These are phyloP conservation scores for Gilbertella persicaria DNA, from an alignment of 371 early-diverging fungal species.

Conservation along the genomic window DNA sequence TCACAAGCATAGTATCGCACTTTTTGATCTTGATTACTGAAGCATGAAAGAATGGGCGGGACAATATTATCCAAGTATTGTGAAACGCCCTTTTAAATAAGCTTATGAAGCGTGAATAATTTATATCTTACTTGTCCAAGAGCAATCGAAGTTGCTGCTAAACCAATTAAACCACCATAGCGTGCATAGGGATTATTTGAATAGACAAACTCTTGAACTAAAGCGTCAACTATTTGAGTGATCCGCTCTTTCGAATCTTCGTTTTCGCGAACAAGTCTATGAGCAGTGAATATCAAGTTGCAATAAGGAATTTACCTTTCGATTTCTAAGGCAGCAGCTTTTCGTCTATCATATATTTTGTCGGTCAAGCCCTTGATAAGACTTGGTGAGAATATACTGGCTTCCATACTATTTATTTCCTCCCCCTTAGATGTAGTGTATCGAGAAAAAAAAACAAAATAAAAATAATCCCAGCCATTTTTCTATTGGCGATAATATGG, in stretches of 20 bases:
- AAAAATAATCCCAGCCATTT: too few species aligned
- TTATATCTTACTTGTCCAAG: constrained; percentile 61
- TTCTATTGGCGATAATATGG: too few species aligned
- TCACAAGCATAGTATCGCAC: constrained; percentile 96
- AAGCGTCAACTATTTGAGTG: constrained; percentile 63
- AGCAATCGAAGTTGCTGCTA: constrained; percentile 88
- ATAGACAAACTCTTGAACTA: constrained; percentile 82
- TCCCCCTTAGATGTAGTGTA: background rate
- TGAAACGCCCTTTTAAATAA: constrained; percentile 53
- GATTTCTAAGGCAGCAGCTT: constrained; percentile 85
- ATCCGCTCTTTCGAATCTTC: constrained; percentile 58
- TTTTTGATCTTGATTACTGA: constrained; percentile 82
- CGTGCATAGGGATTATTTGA: constrained; percentile 78
- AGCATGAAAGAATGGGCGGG: constrained; percentile 89
- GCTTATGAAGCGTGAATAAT: background rate
- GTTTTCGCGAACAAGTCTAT: constrained; percentile 73
- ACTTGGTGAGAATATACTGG: constrained; percentile 31
- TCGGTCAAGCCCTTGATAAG: constrained; percentile 70
- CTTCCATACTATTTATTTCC: constrained; percentile 19
- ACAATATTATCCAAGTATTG: constrained; percentile 75
- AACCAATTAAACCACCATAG: constrained; percentile 90
- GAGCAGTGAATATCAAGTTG: too few species aligned
- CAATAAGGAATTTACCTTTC: too few species aligned
- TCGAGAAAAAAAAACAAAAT: constrained; percentile 4
- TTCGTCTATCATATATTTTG: constrained; percentile 88